Evolutionary conservation across 345 rosid species (phyloP).

Genomic region (Lumnitzera racemosa): DNA sequence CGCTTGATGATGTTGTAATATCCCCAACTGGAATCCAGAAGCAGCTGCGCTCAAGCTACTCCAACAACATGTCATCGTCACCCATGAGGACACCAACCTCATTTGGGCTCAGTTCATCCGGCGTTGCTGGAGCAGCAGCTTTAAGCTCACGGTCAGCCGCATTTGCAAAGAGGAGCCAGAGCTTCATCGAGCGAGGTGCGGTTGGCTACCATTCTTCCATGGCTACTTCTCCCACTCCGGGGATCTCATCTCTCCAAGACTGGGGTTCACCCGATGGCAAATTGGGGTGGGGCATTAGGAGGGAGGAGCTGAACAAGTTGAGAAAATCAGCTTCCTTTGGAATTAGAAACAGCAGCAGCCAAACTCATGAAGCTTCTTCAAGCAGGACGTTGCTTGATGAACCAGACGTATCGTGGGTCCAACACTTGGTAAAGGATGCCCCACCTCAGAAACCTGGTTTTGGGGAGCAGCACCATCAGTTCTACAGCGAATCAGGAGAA

Average conservation of each 20-base stretch:
- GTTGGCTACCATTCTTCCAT: constrained; percentile 33
- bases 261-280: constrained; percentile 84
- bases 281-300: constrained; percentile 71
- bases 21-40: constrained; percentile 31
- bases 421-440: constrained; percentile 53
- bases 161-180: constrained; percentile 60
- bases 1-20: constrained; percentile 22
- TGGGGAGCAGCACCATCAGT: constrained; percentile 35
- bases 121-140: constrained; percentile 32
- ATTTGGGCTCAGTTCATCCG: constrained; percentile 34
- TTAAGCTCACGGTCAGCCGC: constrained; percentile 56
- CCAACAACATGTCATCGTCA: constrained; percentile 38
- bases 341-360: constrained; percentile 30
- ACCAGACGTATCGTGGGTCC: constrained; percentile 79
- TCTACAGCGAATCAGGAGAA: constrained; percentile 24
- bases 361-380: constrained; percentile 12
- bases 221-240: constrained; percentile 21
- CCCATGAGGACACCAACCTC: constrained; percentile 37
- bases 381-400: constrained; percentile 28
- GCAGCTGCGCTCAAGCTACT: constrained; percentile 44
- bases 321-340: constrained; percentile 67
- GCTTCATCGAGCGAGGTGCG: constrained; percentile 55
- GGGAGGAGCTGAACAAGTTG: constrained; percentile 65
- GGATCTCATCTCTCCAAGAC: constrained; percentile 30
- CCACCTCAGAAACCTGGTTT: constrained; percentile 20